Evolutionary conservation across 1,139 yeast genomes (phyloP).

Genomic region (Blastobotrys capitulatus): DNA sequence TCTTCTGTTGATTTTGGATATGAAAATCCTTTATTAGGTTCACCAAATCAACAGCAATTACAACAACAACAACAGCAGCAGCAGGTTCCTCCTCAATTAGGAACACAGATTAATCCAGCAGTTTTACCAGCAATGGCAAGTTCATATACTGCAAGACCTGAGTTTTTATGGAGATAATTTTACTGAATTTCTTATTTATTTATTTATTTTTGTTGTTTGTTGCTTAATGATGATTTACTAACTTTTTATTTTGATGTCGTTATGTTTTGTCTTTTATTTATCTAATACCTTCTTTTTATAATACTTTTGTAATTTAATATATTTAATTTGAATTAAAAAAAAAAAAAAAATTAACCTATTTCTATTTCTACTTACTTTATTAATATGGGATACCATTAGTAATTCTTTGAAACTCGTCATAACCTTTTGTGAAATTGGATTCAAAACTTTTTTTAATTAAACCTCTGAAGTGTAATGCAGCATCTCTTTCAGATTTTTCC

Average conservation of each 20-base stretch:
- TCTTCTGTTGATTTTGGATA: constrained; percentile 5
- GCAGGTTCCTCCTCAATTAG: neutral
- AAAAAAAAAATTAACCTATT: neutral
- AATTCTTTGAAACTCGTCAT: constrained; percentile 93
- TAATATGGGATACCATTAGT: constrained; percentile 96
- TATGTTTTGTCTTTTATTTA: neutral
- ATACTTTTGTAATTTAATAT: neutral
- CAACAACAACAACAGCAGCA: no score
- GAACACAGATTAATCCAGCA: neutral
- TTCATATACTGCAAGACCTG: constrained; percentile 3
- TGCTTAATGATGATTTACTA: neutral
- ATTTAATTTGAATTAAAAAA: neutral
- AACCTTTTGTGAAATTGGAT: constrained; percentile 85
- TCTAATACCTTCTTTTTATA: neutral
- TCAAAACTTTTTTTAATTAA: constrained; percentile 80
- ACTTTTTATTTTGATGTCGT: neutral
- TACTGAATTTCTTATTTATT: constrained; percentile 9
- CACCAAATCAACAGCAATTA: neutral
- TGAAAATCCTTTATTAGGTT: neutral
- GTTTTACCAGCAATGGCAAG: neutral
- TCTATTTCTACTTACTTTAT: no score
- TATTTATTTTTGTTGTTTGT: constrained; percentile 10
- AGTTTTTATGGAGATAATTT: constrained; percentile 1
- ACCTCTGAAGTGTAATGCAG: constrained; percentile 69
- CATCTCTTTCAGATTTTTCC: constrained; percentile 75